phyloP scores from a whole-genome alignment of 345 rosid genomes.

The Heritiera littoralis region DNA sequence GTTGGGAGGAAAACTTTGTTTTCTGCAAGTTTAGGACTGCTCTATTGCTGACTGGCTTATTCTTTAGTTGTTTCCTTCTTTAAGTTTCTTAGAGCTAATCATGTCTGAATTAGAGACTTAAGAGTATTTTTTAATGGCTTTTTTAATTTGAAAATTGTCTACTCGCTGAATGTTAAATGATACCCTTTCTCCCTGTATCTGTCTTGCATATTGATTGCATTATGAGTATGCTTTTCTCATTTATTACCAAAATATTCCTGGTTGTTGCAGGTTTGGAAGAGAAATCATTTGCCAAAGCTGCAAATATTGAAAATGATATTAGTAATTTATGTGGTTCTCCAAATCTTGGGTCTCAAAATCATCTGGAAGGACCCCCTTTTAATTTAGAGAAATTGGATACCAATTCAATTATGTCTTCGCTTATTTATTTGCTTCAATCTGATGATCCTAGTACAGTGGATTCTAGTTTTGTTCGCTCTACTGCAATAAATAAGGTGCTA shows the following conservation, averaged over 20 bases:
- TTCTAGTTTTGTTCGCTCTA: constrained; percentile 54
- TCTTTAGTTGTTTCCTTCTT: not conserved
- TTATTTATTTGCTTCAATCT: constrained; percentile 62
- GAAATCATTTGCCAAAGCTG: constrained; percentile 54
- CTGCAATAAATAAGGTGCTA: constrained; percentile 63
- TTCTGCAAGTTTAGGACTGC: not conserved
- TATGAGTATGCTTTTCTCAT: constrained; percentile 6
- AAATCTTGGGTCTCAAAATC: constrained; percentile 53
- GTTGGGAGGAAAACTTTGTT: not conserved
- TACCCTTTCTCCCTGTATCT: not conserved
- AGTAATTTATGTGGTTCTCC: constrained; percentile 69
- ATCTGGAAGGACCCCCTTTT: constrained; percentile 49
- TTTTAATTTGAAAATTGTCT: not conserved
- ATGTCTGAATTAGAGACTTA: not conserved
- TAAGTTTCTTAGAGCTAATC: not conserved
- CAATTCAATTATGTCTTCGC: constrained; percentile 48
- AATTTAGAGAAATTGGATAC: constrained; percentile 72
- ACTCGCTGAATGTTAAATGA: not conserved
- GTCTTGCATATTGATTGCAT: not conserved
- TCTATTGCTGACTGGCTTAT: not conserved
- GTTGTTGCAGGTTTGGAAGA: constrained; percentile 66
- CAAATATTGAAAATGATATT: constrained; percentile 45
- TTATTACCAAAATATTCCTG: constrained; percentile 6
- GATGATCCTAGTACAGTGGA: constrained; percentile 59
- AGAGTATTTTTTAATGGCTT: not conserved